phyloP scores from a whole-genome alignment of 345 rosid genomes.

The Lepidium africanum region DNA sequence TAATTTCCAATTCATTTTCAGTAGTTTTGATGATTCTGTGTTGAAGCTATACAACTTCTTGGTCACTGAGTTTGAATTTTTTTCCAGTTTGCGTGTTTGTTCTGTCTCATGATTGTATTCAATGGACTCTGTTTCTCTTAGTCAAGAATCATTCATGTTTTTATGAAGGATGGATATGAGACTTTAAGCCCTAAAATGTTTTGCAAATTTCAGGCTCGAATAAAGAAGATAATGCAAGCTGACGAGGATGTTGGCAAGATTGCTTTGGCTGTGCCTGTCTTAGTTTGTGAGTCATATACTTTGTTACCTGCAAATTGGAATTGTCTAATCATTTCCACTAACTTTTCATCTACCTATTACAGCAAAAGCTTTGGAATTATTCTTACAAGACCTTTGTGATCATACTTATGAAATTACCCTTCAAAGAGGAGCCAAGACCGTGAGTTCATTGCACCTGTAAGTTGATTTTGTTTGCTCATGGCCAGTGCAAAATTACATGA shows the following conservation, averaged over 20 bases:
- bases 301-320: not conserved
- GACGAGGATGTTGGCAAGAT: constrained; percentile 99
- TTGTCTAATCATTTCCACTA: not conserved
- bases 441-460: constrained; percentile 86
- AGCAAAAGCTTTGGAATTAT: constrained; percentile 97
- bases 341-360: constrained; percentile 1
- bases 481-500: not conserved
- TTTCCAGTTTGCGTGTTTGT: not conserved
- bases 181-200: not conserved
- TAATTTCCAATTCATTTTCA: too few species aligned
- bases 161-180: not conserved
- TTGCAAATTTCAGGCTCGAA: constrained; percentile 62
- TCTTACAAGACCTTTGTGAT: constrained; percentile 98
- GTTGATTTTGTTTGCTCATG: constrained; percentile 13
- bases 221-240: constrained; percentile 97
- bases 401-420: constrained; percentile 88
- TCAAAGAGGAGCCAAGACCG: constrained; percentile 93
- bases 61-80: not conserved
- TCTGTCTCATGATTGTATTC: not conserved
- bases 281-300: constrained; percentile 65
- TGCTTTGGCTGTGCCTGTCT: constrained; percentile 90
- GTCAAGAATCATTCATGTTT: not conserved
- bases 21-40: not conserved
- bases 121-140: not conserved
- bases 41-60: not conserved